Evolutionary conservation across 768 basidiomycete species (phyloP), one percentile per base, ranked within the genome.

Genomic region (Tricholoma saponaceum): DNA sequence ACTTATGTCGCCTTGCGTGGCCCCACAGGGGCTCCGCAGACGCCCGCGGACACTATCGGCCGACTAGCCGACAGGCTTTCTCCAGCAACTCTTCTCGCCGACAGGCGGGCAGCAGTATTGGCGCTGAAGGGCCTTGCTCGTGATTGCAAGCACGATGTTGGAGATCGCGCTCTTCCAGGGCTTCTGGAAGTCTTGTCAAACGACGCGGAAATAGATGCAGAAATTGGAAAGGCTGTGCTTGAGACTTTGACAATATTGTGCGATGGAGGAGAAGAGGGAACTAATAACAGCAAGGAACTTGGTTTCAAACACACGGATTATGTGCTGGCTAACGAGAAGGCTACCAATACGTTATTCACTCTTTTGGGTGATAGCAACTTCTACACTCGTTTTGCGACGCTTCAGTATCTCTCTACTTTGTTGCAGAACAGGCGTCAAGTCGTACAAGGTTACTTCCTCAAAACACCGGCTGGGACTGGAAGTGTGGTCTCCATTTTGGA

Each of bases 361-460:
- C 79, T 98, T 51, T 78, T 98, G 20, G 83, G 79, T 26, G 85
- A 91, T 61, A 75, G 79, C 61, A 85, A 84, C 57, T 96, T 96
- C 73, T 94, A 96, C 70, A 83, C 86, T 52, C 87, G 95, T 25
- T 92, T 90, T 72, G 84, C 87, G 51, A 83, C 90, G 2, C 79
- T 98, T 5, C 92, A 97, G 68, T 83, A 89, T 63, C 79, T 98
- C 41, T 83, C 86, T 28, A 83, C 83, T 5, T 76, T 98, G 16
- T 78, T 98, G 51, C 84, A 87, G 66, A 93, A 95, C 67, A 81
- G 95, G 55, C 81, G 94, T 22, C 83, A 87, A 54, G 74, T 79
- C 33, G 85, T 97, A 9, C 97, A 99, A 70, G 81, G 81, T n/a
- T 93, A 95, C 71, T 96, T 99, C 69, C 77, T 98, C 61, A 93